Evolutionary conservation across 106 monocot genomes (phyloP).

Genomic region (Platanthera guangdongensis): DNA sequence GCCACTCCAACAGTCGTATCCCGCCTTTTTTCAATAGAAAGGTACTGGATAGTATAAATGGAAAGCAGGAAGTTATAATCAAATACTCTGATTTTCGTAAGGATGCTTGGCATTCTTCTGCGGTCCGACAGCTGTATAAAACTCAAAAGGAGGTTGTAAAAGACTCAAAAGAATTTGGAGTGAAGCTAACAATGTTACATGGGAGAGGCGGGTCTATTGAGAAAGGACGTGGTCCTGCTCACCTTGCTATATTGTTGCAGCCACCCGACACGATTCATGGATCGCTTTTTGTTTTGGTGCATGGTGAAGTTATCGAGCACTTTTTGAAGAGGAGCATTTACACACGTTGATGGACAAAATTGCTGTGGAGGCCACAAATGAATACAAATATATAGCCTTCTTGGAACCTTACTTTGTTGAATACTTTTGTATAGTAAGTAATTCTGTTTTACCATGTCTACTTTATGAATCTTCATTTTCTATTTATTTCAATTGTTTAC

Average conservation of each 20-base stretch:
- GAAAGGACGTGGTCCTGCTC: conserved; percentile 74
- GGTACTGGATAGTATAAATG: too few species aligned
- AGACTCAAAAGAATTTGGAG: conserved; percentile 77
- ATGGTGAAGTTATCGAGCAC: conserved; percentile 93
- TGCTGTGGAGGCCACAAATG: too few species aligned
- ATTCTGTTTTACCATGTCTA: neutral
- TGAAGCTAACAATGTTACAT: conserved; percentile 96
- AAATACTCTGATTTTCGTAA: conserved; percentile 82
- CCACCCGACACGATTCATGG: conserved; percentile 83
- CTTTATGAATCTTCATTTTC: too few species aligned
- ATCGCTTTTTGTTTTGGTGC: conserved; percentile 76
- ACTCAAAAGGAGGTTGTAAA: conserved; percentile 74
- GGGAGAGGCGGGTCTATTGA: conserved; percentile 89
- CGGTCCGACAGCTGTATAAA: conserved; percentile 93
- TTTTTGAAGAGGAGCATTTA: conserved; percentile 80
- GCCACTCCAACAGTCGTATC: too few species aligned
- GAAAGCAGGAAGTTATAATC: too few species aligned
- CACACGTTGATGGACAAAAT: conserved; percentile 16
- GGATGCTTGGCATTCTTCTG: conserved; percentile 81
- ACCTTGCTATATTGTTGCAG: conserved; percentile 82
- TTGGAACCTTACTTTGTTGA: neutral
- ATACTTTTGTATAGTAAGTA: conserved; percentile 79
- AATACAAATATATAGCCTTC: too few species aligned
- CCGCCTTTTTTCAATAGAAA: too few species aligned
- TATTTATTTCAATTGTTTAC: too few species aligned